Conservation (phyloP, 441 rosid species). For the Mallotus japonicus region DNA sequence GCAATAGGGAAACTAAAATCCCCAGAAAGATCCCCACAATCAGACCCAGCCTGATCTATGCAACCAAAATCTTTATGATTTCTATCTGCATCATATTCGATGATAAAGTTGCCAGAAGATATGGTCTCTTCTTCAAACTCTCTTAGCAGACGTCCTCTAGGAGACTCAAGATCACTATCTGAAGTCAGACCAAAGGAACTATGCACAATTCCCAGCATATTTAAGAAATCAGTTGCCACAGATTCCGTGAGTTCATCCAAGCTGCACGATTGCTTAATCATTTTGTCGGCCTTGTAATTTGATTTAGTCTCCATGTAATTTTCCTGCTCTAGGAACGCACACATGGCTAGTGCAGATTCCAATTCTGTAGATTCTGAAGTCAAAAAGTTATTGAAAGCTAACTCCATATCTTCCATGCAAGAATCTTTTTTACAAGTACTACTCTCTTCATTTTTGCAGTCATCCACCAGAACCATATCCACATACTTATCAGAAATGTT, state of each 20-base stretch:
- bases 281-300: conserved; percentile 34
- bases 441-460: conserved; percentile 29
- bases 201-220: conserved; percentile 64
- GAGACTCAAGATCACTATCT: conserved; percentile 74
- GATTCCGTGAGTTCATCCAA: conserved; percentile 65
- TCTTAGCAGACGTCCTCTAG: conserved; percentile 71
- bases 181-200: conserved; percentile 44
- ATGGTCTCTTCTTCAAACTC: conserved; percentile 75
- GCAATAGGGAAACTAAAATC: conserved; percentile 44
- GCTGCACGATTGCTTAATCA: conserved; percentile 51
- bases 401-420: conserved; percentile 35
- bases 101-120: conserved; percentile 45
- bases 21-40: conserved; percentile 25
- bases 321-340: conserved; percentile 40
- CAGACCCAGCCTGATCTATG: conserved; percentile 20
- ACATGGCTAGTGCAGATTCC: conserved; percentile 37
- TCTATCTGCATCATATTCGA: conserved; percentile 39
- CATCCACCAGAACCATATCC: conserved; percentile 28
- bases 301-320: conserved; percentile 39
- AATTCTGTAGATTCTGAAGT: conserved; percentile 36
- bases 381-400: conserved; percentile 31
- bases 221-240: conserved; percentile 72
- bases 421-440: conserved; percentile 24
- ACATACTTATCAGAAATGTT: conserved; percentile 6
- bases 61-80: conserved; percentile 28